Evolutionary conservation across 208 protist genomes (phyloP).

Genomic region (Acanthamoeba royreba): DNA sequence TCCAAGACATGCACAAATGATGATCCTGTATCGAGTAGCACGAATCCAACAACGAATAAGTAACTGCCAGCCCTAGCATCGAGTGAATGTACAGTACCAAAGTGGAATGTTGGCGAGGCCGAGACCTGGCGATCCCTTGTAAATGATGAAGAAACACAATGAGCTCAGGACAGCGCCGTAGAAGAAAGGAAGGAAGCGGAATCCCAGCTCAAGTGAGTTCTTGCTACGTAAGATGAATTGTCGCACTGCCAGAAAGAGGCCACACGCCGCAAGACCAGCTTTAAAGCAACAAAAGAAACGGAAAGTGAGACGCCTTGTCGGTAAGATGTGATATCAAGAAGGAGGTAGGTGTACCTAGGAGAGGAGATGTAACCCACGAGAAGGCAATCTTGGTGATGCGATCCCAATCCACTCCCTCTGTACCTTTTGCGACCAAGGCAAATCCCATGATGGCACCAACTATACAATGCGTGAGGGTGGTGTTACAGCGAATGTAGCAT

Average conservation of each 20-base stretch:
- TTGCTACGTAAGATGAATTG: background rate
- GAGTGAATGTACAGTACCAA: too few species aligned
- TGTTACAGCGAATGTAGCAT: too few species aligned
- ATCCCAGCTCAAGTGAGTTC: background rate
- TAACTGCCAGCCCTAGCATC: too few species aligned
- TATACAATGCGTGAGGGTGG: too few species aligned
- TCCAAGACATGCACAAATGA: background rate
- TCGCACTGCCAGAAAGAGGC: background rate
- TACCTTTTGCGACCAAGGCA: background rate
- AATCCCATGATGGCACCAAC: conserved; percentile 38
- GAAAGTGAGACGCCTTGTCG: too few species aligned
- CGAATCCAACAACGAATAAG: too few species aligned
- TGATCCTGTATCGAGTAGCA: conserved; percentile 9
- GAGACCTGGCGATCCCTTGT: background rate
- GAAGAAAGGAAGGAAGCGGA: background rate
- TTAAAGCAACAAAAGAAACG: too few species aligned
- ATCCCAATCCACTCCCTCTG: background rate
- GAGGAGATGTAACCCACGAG: background rate
- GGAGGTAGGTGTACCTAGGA: background rate
- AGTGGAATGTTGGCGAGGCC: too few species aligned
- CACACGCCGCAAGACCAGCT: background rate
- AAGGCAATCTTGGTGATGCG: background rate
- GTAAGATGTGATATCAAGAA: background rate
- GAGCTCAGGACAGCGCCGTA: background rate
- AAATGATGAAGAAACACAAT: conserved; percentile 21